Base-by-base conservation (phyloP, 768 basidiomycete species). In the Pleurotus ostreatus region DNA sequence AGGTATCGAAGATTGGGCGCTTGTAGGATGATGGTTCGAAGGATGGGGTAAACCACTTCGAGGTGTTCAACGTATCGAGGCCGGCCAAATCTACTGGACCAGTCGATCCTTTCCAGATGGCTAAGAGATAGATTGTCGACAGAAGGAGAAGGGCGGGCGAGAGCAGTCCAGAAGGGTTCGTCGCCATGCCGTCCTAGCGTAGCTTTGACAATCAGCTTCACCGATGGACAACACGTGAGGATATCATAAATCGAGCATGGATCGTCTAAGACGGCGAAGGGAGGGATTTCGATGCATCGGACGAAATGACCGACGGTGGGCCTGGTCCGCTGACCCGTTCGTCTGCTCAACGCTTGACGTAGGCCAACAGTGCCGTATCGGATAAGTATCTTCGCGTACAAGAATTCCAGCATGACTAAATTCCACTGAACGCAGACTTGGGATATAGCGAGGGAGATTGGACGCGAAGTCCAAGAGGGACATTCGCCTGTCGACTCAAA, bases 231-330 rank as follows among this genome's bases (percentile, higher is more conserved):
- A 15, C 37, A 37, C 4, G 39, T 38, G 2, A 53, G 51, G 51
- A 53, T 53, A 20, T 53, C 51, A n/a, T 53, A 53, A 9, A 53
- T 41, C 9, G 51, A 53, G 39, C 51, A 53, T 13, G 51, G 51
- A 4, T 53, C 51, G 6, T 53, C 51, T 16, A 41, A 25, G 15
- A 53, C 20, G 25, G 23, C 16, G 51, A 53, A 39, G 41, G 51
- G 38, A 11, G 51, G 51, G 7, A 53, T 23, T 22, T 53, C 51
- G 37, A 53, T 53, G 8, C 51, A 43, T 8, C 13, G 51, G 16
- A 53, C 51, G 22, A 39, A 53, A 38, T 53, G 51, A 11, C 51
- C 51, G 9, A 53, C 37, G 15, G 51, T 43, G 9, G 51, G 51
- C 22, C 23, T 53, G 13, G 51, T 13, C n/a, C 13, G 38, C 13